Base-by-base conservation (phyloP, 495 filamentous ascomycete genomes). In the Talaromyces ruber region DNA sequence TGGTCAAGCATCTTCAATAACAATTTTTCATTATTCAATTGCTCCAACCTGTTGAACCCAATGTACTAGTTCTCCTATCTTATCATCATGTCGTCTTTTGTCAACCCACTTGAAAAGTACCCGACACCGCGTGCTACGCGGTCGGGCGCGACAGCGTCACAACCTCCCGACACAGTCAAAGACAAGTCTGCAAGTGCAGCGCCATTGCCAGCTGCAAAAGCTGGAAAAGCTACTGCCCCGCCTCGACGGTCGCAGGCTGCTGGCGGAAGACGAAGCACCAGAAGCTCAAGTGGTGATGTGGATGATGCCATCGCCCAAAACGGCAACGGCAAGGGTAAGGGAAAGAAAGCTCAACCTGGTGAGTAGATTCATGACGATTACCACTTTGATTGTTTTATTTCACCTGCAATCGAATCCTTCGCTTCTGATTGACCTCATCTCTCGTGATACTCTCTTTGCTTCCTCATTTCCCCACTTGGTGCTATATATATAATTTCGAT, bases 251-350 rank as follows among this genome's bases (percentile, higher is more conserved):
- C 29, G 26, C 45, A 28, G 47, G 65, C 18, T 47, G 30, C 14
- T 60, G 66, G 11, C 68, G 54, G n/a, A 34, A 57, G 29, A 34
- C 6, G 69, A 45, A 61, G 68, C 24, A 71, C 71, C 2, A 62
- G 71, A 45, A 71, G 71, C 51, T 66, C 67, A 45, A 70, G 67
- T 51, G 69, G 66, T 8, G 69, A 67, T 34, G 60, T 62, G 12
- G 63, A 68, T 29, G 62, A 58, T 18, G 8, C 50, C 5, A 22
- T 30, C 45, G 54, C 54, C 26, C 54, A 57, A 54, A 54, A 37
- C 37, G 37, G 54, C 12, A 58, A 37, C 14, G 55, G 11, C 9
- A 57, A 37, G 51, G 24, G 22, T 34, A n/a, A 18, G 4, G 24
- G 22, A 25, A 53, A 58, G 18, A 63, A 52, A 43, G 28, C 54